Evolutionary conservation across 148 eudicot genomes (phyloP), one percentile per base, ranked within the genome.

Genomic region (Rhododendron henanense): DNA sequence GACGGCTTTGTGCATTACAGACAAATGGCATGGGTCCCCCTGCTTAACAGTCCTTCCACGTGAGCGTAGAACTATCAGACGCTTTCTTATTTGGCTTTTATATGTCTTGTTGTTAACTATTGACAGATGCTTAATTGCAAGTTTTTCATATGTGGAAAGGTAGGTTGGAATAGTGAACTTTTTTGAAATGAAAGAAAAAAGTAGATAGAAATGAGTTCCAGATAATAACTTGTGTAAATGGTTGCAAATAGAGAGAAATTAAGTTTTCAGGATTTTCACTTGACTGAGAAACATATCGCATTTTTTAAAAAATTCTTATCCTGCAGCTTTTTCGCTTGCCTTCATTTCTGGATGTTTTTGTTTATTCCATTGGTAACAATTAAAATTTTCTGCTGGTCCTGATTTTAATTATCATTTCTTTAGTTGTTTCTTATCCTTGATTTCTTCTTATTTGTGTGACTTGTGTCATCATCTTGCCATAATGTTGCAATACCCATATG

Each of bases 21-120:
- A 84, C 85, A 88, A 82, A 85, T 93, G 90, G 79, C 89, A 59
- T 92, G 93, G 95, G 90, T 88, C 28, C 90, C 95, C 33, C 90
- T 93, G 95, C 90, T 89, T 84, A 83, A 86, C 57, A 88, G 84
- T 87, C 89, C 86, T 85, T 90, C 84, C 81, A 85, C 63, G 93
- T 91, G 87, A 86, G 93, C 89, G 6, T 69, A n/a, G 16, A 84
- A 31, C 82, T 63, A 53, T 53, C 19, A 10, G 47, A 15, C 35
- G 48, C 74, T 77, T n/a, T 15, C 25, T 67, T 35, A 10, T 86
- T 51, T 33, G 69, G 67, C 59, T 75, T 41, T 9, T 44, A 10
- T 3, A 67, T n/a, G 33, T 67, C 15, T 69, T 19, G 0, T 84
- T 10, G 23, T 65, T 65, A n/a, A 31, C 7, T 67, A 55, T 82